A percentile compares a stretch with the other conserved stretches of the same genome.
Conservation (phyloP, 2,329 filamentous ascomycete genomes). For the Cladophialophora chaetospira region DNA sequence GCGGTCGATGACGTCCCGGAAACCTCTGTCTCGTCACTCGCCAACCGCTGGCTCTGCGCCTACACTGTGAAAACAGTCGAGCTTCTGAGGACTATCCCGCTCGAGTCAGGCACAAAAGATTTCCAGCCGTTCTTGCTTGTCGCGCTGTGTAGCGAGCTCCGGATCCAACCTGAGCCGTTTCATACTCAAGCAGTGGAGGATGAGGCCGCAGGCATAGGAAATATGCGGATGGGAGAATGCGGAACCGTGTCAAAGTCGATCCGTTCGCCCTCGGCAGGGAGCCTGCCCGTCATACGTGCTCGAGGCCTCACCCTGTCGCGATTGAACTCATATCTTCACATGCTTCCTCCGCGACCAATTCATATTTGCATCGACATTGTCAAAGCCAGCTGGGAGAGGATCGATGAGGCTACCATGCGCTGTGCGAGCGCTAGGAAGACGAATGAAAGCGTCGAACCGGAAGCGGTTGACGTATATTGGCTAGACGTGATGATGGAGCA, state of each 20-base stretch:
- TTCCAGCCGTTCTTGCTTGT: constrained; percentile 58
- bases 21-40: no score
- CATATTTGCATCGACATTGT: constrained; percentile 53
- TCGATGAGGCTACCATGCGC: constrained; percentile 53
- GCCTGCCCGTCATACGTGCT: constrained; percentile 51
- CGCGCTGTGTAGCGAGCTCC: constrained; percentile 54
- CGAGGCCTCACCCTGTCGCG: constrained; percentile 54
- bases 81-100: constrained; percentile 52
- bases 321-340: constrained; percentile 48
- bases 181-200: background rate
- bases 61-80: constrained; percentile 53
- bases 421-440: no score
- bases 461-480: constrained; percentile 55
- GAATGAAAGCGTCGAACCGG: no score
- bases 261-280: no score
- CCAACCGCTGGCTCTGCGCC: no score
- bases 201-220: background rate
- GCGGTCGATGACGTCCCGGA: no score
- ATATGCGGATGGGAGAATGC: no score
- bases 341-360: constrained; percentile 55
- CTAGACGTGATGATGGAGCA: constrained; percentile 60
- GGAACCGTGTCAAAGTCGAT: no score
- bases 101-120: constrained; percentile 56
- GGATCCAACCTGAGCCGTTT: constrained; percentile 30
- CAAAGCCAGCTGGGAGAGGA: constrained; percentile 55